phyloP scores from a whole-genome alignment of 164 flowering plant species.

The Vitis riparia region DNA sequence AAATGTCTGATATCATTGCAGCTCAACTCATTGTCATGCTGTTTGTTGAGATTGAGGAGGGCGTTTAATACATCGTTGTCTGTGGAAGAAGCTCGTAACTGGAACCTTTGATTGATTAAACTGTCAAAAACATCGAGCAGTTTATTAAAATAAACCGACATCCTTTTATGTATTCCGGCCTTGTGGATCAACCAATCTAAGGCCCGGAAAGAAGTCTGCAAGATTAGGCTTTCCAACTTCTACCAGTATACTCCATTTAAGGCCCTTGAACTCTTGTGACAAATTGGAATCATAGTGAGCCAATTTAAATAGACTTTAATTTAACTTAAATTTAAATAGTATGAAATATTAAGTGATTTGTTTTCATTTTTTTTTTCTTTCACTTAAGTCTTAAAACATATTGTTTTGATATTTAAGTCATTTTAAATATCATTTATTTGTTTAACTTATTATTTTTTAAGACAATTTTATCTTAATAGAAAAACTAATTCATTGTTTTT shows the following conservation, averaged over 20 bases:
- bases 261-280: constrained; percentile 22
- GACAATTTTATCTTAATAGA: too few relatives aligned
- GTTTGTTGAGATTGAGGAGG: constrained; percentile 16
- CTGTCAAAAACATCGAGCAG: constrained; percentile 17
- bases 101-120: constrained; percentile 17
- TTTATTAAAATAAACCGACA: not conserved
- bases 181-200: constrained; percentile 29
- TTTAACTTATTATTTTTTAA: too few relatives aligned
- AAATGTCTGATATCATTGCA: not conserved
- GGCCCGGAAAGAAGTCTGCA: constrained; percentile 27
- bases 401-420: too few relatives aligned
- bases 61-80: constrained; percentile 21
- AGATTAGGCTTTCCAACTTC: constrained; percentile 24
- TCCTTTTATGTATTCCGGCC: constrained; percentile 24
- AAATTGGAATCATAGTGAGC: constrained; percentile 1
- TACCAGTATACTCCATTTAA: constrained; percentile 14
- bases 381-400: too few relatives aligned
- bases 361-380: too few relatives aligned
- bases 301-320: not conserved
- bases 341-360: too few relatives aligned
- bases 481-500: too few relatives aligned
- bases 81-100: not conserved
- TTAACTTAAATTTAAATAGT: too few relatives aligned
- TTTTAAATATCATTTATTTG: too few relatives aligned
- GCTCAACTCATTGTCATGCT: constrained; percentile 12